Base-by-base conservation (phyloP, 2,329 filamentous ascomycete species). In the Alternaria angustiovoidea region DNA sequence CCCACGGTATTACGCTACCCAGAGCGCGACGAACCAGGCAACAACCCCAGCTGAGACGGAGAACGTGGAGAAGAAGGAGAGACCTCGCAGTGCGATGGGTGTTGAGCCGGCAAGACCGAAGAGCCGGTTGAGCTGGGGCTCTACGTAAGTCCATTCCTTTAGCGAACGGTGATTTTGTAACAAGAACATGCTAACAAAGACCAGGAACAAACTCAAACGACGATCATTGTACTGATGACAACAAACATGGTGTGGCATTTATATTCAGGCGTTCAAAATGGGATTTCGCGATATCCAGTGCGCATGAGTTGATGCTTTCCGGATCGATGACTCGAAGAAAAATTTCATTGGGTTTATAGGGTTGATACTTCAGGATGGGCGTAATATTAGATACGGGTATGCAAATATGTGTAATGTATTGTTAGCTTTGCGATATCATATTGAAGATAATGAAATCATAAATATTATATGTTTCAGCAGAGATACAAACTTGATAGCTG, bases 51-150 rank as follows among this genome's bases (percentile, higher is more conserved):
- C 46, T 14, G 46, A 48, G 18, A n/a, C 24, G n/a, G 28, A 48
- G 30, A 26, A 51, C 11, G 39, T 30, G 5, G 18, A 39, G 0
- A 36, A 32, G 7, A 52, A 61, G 2, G 54, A 48, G 16, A 62
- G 66, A 3, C 58, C 66, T 2, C 51, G 54, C 2, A 63, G 65
- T 3, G 49, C 51, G 7, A 54, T 32, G 7, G 57, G 41, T 2
- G 51, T 49, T 24, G 62, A 60, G 16, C 56, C 44, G 7, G 38
- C 43, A 18, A 66, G 55, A 46, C 60, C 65, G 36, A 65, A 64
- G 58, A 70, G 66, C 20, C 47, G 51, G 9, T 42, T 47, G 54
- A 64, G 58, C 42, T 73, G 71, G 70, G 60, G 61, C 54, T 61
- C 64, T 59, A 66, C 67, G 70, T 71, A 62, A 68, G 70, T 70